Percentiles rank a stretch among this genome's conserved stretches.
Evolutionary conservation across 2,329 filamentous ascomycete genomes (phyloP).

Genomic region (Venturia oleaginea): DNA sequence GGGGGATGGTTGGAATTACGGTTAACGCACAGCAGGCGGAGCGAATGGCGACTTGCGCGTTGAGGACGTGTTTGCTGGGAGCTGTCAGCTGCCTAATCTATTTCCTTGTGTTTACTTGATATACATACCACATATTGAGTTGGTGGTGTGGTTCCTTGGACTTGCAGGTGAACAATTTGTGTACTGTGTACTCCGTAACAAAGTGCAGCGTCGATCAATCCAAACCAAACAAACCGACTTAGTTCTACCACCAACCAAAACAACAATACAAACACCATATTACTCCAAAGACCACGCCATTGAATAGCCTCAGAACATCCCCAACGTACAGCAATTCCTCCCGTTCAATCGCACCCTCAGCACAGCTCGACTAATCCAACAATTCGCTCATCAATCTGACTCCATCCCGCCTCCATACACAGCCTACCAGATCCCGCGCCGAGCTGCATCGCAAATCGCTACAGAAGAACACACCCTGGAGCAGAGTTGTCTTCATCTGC

Average conservation of each 20-base stretch:
- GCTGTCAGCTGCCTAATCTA: background rate
- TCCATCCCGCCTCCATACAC: background rate
- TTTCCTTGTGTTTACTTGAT: no score
- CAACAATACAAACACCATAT: background rate
- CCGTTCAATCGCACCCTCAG: background rate
- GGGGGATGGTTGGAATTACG: constrained; percentile 9
- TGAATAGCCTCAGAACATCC: background rate
- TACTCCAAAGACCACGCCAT: background rate
- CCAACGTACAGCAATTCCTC: background rate
- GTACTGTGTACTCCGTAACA: no score
- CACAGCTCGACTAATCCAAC: background rate
- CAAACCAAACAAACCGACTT: background rate
- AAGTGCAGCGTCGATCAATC: background rate
- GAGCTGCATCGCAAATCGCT: background rate
- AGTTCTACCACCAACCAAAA: background rate
- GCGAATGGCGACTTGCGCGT: constrained; percentile 93
- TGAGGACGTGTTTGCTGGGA: constrained; percentile 88
- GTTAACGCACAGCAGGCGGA: constrained; percentile 76
- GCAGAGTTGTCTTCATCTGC: background rate
- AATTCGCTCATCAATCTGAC: background rate
- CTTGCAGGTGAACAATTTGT: no score
- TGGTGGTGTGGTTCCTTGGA: no score
- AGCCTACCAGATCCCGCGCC: background rate
- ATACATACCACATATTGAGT: background rate
- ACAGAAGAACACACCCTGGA: background rate